Evolutionary conservation across 1,284 basidiomycete genomes (phyloP), one percentile per base, ranked within the genome.

Genomic region (Austroboletus niveus): DNA sequence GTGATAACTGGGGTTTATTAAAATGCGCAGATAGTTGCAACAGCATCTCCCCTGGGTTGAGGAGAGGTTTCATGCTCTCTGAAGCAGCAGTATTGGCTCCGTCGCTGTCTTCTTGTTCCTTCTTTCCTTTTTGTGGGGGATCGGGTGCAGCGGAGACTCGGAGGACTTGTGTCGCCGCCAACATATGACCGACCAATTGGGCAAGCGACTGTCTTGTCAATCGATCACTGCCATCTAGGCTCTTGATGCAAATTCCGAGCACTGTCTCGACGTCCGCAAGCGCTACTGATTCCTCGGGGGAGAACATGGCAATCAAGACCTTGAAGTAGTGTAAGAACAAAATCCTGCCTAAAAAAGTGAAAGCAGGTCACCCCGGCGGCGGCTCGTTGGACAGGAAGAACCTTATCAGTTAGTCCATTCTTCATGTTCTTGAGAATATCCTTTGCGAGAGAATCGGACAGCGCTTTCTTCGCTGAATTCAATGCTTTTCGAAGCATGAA

Each of bases 401-500:
- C 86, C 70, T 93, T 94, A 69, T 99, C 96, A 2, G 78, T 77
- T 2, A 99, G 75, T 0, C 81, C 84, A 31, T 79, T 75, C 59
- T 82, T 85, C 71, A 93, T 86, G 54, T 90, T 82, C 69, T 97
- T 98, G 52, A 92, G 64, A 41, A 96, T 79, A 59, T 99, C 97
- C 67, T 86, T 94, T 52, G 81, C 72, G 1, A 84, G 73, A 15
- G 83, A 75, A 57, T 99, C 95, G 2, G 89, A 84, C 1, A 98
- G 76, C 0, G 92, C 92, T 52, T 87, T 85, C 51, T 88, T 92
- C 0, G 92, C 92, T 0, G 86, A 87, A 9, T 70, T 69, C 15
- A 98, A 70, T 0, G 89, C 79, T 69, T 94, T 94, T 27, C 82
- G 77, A 30, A 98, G 79, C 6, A 92, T 81, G 2, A 80, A 63